Conservation (phyloP, 2,329 filamentous ascomycete genomes). For the Penicillium sp. region DNA sequence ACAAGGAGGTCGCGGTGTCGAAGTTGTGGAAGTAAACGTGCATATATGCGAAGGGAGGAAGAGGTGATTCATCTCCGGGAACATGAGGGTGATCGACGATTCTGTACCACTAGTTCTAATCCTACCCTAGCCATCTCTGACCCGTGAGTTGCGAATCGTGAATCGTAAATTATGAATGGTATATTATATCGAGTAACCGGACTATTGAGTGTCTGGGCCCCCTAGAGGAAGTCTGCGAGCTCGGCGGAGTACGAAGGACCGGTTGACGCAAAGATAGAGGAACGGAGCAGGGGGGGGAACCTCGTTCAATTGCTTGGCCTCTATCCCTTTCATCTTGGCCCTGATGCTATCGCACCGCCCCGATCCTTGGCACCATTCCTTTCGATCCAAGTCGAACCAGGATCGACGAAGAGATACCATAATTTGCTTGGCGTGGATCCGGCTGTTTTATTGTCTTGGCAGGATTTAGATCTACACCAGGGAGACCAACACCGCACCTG, state of each 20-base stretch:
- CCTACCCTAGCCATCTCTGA: conserved; percentile 9
- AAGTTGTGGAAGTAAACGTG: conserved; percentile 37
- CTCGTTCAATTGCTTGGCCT: conserved; percentile 6
- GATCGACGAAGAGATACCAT: conserved; percentile 9
- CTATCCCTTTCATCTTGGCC: conserved; percentile 16
- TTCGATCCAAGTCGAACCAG: neutral
- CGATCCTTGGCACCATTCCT: neutral
- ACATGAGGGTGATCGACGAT: conserved; percentile 11
- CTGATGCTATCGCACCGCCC: neutral
- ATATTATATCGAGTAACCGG: neutral
- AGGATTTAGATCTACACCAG: neutral
- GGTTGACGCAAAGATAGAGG: neutral
- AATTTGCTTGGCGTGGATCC: conserved; percentile 17
- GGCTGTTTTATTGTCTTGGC: conserved; percentile 15
- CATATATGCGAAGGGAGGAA: neutral
- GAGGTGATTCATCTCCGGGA: conserved; percentile 1
- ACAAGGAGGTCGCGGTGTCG: conserved; percentile 68
- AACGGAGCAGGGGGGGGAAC: neutral
- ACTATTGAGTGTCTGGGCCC: neutral
- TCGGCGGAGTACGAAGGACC: neutral
- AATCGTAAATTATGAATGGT: neutral
- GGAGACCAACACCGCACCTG: no score
- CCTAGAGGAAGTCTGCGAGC: no score
- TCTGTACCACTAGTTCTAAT: conserved; percentile 28
- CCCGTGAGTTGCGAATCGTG: neutral